These are phyloP conservation scores for Wallacemonas sp. DNA, from an alignment of 208 protist species.

Conservation along the genomic window DNA sequence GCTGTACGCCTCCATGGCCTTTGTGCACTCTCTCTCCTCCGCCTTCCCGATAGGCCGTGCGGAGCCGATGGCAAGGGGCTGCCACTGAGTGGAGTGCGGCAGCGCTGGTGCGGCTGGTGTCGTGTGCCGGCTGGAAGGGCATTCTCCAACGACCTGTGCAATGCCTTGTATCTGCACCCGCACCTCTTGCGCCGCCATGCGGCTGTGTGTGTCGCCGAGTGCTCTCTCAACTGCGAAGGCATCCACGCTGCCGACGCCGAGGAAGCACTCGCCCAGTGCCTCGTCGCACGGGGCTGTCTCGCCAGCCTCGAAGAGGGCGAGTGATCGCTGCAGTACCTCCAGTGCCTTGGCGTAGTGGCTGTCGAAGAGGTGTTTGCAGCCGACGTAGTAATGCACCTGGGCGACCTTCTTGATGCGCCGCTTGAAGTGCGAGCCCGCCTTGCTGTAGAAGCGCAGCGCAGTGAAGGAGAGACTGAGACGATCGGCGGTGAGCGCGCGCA, in stretches of 20 bases:
- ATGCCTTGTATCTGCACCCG: slow-evolving; percentile 1
- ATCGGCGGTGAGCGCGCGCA: slow-evolving; percentile 53
- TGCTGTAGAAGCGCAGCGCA: slow-evolving; percentile 65
- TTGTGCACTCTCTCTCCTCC: slow-evolving; percentile 43
- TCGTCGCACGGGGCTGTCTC: slow-evolving; percentile 31
- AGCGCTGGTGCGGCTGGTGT: slow-evolving; percentile 17
- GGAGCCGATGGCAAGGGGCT: slow-evolving; percentile 49
- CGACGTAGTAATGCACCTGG: slow-evolving; percentile 74
- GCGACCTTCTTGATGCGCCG: slow-evolving; percentile 57
- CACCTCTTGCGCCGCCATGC: slow-evolving; percentile 50
- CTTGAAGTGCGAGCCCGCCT: slow-evolving; percentile 36
- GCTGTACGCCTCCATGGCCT: slow-evolving; percentile 53
- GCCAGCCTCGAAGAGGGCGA: slow-evolving; percentile 53
- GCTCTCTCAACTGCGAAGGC: slow-evolving; percentile 35
- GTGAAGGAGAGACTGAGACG: slow-evolving; percentile 69
- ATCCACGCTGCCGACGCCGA: slow-evolving; percentile 23
- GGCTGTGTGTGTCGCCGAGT: slow-evolving; percentile 60
- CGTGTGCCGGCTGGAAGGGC: too few relatives aligned
- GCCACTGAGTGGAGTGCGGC: slow-evolving; percentile 12
- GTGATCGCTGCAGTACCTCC: slow-evolving; percentile 65
- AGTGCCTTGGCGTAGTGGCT: slow-evolving; percentile 81
- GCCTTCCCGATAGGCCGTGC: slow-evolving; percentile 35
- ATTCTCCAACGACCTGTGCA: neutral
- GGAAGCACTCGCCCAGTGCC: slow-evolving; percentile 49
- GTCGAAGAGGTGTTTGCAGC: slow-evolving; percentile 46